Evolutionary conservation across 108 stramenopile genomes (phyloP).

Genomic region (Bacterosira constricta): DNA sequence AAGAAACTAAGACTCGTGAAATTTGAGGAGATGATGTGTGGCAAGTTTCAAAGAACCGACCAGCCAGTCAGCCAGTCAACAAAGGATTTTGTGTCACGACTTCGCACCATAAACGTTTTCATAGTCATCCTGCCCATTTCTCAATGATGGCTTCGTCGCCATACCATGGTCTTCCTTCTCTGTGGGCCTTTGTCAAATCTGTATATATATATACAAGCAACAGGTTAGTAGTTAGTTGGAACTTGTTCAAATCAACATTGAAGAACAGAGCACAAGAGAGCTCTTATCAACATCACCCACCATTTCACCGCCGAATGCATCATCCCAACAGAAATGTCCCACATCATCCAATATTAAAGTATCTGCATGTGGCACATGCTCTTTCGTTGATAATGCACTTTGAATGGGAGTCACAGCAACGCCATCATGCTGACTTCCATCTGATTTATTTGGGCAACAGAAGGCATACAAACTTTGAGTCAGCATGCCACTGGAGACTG

Average conservation of each 20-base stretch:
- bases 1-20: too few relatives aligned
- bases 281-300: slow-evolving; percentile 22
- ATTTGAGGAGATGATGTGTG: too few relatives aligned
- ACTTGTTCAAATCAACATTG: too few relatives aligned
- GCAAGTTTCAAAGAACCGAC: too few relatives aligned
- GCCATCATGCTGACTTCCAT: slow-evolving; percentile 59
- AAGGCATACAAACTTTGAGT: slow-evolving; percentile 62
- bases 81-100: too few relatives aligned
- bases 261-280: neutral
- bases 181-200: slow-evolving; percentile 51
- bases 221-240: neutral
- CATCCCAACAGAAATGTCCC: slow-evolving; percentile 60
- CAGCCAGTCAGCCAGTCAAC: too few relatives aligned
- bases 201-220: neutral
- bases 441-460: slow-evolving; percentile 52
- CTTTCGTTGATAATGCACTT: slow-evolving; percentile 48
- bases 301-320: slow-evolving; percentile 54
- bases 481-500: slow-evolving; percentile 50
- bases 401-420: slow-evolving; percentile 69
- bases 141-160: slow-evolving; percentile 60
- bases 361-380: slow-evolving; percentile 32
- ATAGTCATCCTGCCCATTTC: slow-evolving; percentile 54
- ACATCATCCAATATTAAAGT: slow-evolving; percentile 47
- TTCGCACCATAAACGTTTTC: too few relatives aligned
- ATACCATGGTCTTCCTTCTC: slow-evolving; percentile 60